Percentiles rank a stretch among this genome's conserved stretches.
These are phyloP conservation scores for Neurospora sp. DNA, from an alignment of 495 filamentous ascomycete genomes.

Conservation along the genomic window DNA sequence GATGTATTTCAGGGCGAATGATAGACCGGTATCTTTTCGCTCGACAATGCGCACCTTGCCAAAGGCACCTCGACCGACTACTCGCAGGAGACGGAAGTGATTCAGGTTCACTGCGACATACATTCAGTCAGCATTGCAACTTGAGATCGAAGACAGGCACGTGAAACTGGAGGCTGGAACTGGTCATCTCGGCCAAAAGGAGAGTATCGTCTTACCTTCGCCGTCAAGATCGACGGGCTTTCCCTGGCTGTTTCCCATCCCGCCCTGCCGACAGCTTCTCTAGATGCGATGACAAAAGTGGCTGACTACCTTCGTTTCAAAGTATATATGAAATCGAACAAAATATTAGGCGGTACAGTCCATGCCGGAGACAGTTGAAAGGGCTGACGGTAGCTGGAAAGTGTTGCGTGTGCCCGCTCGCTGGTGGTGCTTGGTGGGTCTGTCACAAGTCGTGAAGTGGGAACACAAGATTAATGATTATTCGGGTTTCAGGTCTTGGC, in stretches of 20 bases:
- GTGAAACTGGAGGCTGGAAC: neutral
- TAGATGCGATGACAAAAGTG: neutral
- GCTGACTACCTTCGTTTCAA: neutral
- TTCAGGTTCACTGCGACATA: conserved; percentile 74
- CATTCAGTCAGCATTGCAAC: neutral
- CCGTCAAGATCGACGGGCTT: conserved; percentile 88
- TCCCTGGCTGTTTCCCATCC: conserved; percentile 90
- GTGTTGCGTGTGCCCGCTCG: neutral
- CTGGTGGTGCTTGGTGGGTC: neutral
- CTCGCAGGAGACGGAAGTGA: conserved; percentile 88
- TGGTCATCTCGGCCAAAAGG: neutral
- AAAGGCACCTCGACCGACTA: conserved; percentile 96
- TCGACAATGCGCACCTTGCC: conserved; percentile 98
- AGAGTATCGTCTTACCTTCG: conserved; percentile 57
- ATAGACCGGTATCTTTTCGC: conserved; percentile 81
- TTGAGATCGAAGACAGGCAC: neutral
- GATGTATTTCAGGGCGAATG: conserved; percentile 96
- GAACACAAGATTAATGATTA: neutral
- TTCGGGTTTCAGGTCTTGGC: neutral
- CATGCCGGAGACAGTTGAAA: neutral
- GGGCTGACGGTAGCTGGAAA: neutral
- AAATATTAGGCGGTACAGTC: neutral
- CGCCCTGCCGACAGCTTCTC: neutral
- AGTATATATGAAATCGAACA: neutral
- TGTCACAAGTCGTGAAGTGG: neutral